These are phyloP conservation scores for Solanum corneliomulleri DNA, from an alignment of 257 asterid genomes.

Conservation along the genomic window DNA sequence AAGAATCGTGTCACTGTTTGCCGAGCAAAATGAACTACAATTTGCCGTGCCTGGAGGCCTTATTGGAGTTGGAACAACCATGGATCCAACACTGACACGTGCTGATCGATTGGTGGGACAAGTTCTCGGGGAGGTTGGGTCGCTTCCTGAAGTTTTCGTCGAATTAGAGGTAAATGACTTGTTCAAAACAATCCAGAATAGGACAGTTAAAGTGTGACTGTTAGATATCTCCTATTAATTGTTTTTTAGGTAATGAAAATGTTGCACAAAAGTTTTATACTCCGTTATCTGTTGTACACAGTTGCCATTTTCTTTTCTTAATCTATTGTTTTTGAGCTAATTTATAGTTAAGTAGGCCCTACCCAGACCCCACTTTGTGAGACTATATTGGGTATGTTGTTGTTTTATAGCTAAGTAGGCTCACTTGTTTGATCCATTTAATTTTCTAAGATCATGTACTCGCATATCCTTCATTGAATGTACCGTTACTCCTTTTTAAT, in stretches of 20 bases:
- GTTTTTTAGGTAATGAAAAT: background rate
- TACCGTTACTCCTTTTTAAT: background rate
- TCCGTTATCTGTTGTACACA: background rate
- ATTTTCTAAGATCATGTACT: background rate
- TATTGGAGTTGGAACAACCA: slow-evolving; percentile 96
- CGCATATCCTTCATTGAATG: background rate
- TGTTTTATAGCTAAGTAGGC: background rate
- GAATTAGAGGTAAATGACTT: slow-evolving; percentile 68
- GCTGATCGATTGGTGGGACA: slow-evolving; percentile 99
- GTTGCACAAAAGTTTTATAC: background rate
- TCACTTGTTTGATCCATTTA: background rate
- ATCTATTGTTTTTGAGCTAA: background rate
- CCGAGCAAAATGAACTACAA: slow-evolving; percentile 92
- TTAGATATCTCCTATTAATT: background rate
- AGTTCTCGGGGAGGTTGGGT: slow-evolving; percentile 98
- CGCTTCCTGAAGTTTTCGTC: slow-evolving; percentile 80
- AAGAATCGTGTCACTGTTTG: slow-evolving; percentile 77
- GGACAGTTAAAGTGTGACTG: background rate
- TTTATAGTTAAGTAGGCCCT: background rate
- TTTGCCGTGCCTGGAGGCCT: slow-evolving; percentile 99
- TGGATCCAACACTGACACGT: slow-evolving; percentile 98
- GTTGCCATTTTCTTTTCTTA: background rate
- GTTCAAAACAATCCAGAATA: background rate
- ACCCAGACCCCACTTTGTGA: background rate
- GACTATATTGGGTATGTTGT: background rate